Conservation (phyloP, 352 stramenopile species). For the Phytophthora meadii region DNA sequence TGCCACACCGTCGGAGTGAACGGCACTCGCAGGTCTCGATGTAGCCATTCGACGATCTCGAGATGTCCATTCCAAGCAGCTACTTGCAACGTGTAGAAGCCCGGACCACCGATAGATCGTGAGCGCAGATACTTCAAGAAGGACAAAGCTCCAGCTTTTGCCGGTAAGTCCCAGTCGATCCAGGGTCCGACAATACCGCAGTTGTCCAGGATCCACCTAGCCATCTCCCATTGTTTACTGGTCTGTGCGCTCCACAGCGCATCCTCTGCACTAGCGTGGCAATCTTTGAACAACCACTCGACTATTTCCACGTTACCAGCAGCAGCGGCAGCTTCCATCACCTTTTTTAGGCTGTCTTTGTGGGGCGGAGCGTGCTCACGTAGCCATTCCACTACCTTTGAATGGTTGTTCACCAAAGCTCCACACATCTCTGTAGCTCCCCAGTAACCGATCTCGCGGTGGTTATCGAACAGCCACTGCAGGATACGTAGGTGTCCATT, state of each 20-base stretch:
- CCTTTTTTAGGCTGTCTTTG: slow-evolving; percentile 35
- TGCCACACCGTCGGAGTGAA: slow-evolving; percentile 36
- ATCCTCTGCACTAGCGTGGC: slow-evolving; percentile 26
- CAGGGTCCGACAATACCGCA: slow-evolving; percentile 38
- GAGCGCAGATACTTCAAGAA: slow-evolving; percentile 58
- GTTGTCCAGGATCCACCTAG: slow-evolving; percentile 33
- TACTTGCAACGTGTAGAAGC: slow-evolving; percentile 62
- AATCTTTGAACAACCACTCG: slow-evolving; percentile 32
- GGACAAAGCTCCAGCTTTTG: slow-evolving; percentile 54
- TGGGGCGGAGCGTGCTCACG: slow-evolving; percentile 25
- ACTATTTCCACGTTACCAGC: slow-evolving; percentile 41
- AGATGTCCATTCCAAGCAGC: slow-evolving; percentile 53
- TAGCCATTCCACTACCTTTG: slow-evolving; percentile 34
- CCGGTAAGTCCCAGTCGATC: slow-evolving; percentile 50
- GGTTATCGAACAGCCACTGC: slow-evolving; percentile 32
- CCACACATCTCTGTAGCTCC: slow-evolving; percentile 40
- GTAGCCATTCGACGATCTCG: slow-evolving; percentile 40
- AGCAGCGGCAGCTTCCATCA: slow-evolving; percentile 46
- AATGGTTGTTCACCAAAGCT: slow-evolving; percentile 32
- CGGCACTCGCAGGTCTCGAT: slow-evolving; percentile 35
- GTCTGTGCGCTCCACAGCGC: slow-evolving; percentile 32
- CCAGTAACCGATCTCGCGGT: slow-evolving; percentile 36
- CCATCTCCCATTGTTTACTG: slow-evolving; percentile 29
- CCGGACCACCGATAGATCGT: slow-evolving; percentile 46
- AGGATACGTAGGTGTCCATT: slow-evolving; percentile 37